These are phyloP conservation scores for Cystofilobasidium capitatum DNA, from an alignment of 768 basidiomycete genomes.

Conservation along the genomic window DNA sequence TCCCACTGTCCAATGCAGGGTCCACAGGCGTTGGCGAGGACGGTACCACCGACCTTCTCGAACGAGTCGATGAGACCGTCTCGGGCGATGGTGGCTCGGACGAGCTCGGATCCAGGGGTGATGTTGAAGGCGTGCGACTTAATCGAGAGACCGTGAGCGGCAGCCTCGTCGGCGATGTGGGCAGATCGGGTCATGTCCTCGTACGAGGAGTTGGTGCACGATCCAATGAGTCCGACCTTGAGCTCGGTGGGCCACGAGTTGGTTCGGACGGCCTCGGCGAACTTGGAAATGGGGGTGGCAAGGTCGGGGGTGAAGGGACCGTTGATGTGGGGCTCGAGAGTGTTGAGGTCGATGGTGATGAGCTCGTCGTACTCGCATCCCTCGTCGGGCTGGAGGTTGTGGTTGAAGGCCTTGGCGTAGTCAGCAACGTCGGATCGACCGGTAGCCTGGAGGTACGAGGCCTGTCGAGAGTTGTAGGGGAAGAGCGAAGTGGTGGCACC, in stretches of 20 bases:
- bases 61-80: conserved; percentile 86
- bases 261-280: conserved; percentile 79
- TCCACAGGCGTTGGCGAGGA: conserved; percentile 96
- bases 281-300: conserved; percentile 94
- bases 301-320: conserved; percentile 99
- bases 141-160: conserved; percentile 70
- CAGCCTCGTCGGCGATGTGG: conserved; percentile 81
- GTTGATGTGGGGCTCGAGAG: conserved; percentile 98
- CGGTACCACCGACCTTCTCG: conserved; percentile 78
- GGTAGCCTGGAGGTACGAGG: conserved; percentile 86
- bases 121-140: conserved; percentile 88
- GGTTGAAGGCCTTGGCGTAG: conserved; percentile 78
- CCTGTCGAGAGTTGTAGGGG: conserved; percentile 97
- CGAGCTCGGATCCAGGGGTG: conserved; percentile 96
- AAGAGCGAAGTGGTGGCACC: conserved; percentile 97
- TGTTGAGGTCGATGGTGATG: conserved; percentile 90
- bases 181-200: conserved; percentile 99
- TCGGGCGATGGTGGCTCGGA: conserved; percentile 92
- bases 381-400: conserved; percentile 82
- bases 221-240: conserved; percentile 94
- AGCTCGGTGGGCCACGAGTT: conserved; percentile 95
- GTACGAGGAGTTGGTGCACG: conserved; percentile 99
- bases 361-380: conserved; percentile 84
- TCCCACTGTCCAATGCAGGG: conserved; percentile 99
- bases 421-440: conserved; percentile 73